These are phyloP conservation scores for Alternaria gansuensis DNA, from an alignment of 2,329 filamentous ascomycete genomes.

Conservation along the genomic window DNA sequence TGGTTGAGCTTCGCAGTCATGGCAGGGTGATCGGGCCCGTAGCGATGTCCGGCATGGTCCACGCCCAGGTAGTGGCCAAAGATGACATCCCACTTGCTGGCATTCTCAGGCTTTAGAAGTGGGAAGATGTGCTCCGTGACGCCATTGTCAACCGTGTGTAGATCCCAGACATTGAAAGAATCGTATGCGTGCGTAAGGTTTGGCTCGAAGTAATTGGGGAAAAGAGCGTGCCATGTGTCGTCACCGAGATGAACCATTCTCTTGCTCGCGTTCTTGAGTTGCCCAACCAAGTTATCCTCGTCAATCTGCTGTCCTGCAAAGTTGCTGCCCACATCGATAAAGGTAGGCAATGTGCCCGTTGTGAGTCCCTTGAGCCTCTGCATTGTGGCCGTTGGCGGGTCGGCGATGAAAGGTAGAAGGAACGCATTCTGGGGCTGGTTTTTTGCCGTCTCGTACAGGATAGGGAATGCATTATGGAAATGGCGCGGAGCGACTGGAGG, in stretches of 20 bases:
- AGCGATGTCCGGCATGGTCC: constrained; percentile 95
- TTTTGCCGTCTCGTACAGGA: constrained; percentile 83
- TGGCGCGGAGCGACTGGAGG: constrained; percentile 58
- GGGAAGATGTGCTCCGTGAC: constrained; percentile 92
- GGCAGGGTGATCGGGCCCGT: constrained; percentile 89
- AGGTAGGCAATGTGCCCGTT: constrained; percentile 92
- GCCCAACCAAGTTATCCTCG: constrained; percentile 80
- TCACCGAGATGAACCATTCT: constrained; percentile 94
- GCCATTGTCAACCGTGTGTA: constrained; percentile 96
- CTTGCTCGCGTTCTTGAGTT: constrained; percentile 71
- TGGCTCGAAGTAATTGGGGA: constrained; percentile 90
- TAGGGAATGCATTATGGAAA: constrained; percentile 88
- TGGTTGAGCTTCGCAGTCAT: constrained; percentile 91
- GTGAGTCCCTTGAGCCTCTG: constrained; percentile 93
- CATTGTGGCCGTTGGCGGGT: constrained; percentile 91
- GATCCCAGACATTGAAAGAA: constrained; percentile 97
- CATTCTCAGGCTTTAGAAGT: constrained; percentile 71
- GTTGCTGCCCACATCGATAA: constrained; percentile 92
- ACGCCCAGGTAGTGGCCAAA: constrained; percentile 95
- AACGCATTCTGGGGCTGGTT: constrained; percentile 82
- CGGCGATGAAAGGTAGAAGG: constrained; percentile 92
- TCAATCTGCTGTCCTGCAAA: constrained; percentile 96
- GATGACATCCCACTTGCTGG: constrained; percentile 86
- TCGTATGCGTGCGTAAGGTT: constrained; percentile 90
- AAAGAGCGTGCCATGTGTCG: constrained; percentile 94